These are phyloP conservation scores for Collariella sp. DNA, from an alignment of 495 filamentous ascomycete genomes.

Conservation along the genomic window DNA sequence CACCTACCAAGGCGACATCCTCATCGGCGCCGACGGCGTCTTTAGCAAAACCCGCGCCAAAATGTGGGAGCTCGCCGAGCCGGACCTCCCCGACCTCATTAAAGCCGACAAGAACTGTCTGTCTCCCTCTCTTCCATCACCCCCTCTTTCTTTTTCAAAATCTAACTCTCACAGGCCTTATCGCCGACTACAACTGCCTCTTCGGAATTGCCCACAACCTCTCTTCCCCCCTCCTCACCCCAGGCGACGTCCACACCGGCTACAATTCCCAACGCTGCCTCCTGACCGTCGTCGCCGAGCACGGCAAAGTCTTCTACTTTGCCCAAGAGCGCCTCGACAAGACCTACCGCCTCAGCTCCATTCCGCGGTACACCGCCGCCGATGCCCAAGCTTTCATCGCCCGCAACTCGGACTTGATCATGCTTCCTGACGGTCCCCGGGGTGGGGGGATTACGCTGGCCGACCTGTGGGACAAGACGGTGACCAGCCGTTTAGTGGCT, in stretches of 20 bases:
- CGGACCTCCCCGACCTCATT: slow-evolving; percentile 1
- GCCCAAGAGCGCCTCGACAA: slow-evolving; percentile 17
- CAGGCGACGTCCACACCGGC: slow-evolving; percentile 17
- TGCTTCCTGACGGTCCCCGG: slow-evolving; percentile 21
- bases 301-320: slow-evolving; percentile 32
- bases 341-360: slow-evolving; percentile 2
- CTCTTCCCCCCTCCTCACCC: slow-evolving; percentile 2
- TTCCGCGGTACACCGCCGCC: slow-evolving; percentile 27
- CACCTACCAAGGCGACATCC: slow-evolving; percentile 32
- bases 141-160: background rate
- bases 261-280: slow-evolving; percentile 19
- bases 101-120: slow-evolving; percentile 10
- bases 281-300: slow-evolving; percentile 19
- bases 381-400: slow-evolving; percentile 27
- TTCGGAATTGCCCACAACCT: slow-evolving; percentile 26
- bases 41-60: slow-evolving; percentile 39
- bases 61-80: slow-evolving; percentile 25
- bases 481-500: slow-evolving; percentile 16
- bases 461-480: slow-evolving; percentile 25
- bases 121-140: background rate
- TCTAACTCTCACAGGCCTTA: slow-evolving; percentile 3
- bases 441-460: slow-evolving; percentile 20
- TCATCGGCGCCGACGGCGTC: slow-evolving; percentile 41
- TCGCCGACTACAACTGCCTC: slow-evolving; percentile 28
- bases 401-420: slow-evolving; percentile 17